phyloP scores from a whole-genome alignment of 1,284 basidiomycete species.

The Irpex sp. region DNA sequence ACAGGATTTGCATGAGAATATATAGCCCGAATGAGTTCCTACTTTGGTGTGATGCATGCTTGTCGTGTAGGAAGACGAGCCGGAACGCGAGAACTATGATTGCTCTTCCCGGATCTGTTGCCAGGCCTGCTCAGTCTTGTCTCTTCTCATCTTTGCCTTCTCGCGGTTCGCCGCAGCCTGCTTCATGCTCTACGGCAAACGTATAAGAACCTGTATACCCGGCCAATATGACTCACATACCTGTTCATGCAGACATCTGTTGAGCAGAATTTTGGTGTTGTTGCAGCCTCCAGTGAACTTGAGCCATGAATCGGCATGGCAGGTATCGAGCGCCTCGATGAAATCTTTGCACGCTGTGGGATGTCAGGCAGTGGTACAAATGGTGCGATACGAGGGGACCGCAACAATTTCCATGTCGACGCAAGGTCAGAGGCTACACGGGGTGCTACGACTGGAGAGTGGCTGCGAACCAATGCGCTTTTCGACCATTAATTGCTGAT shows the following conservation, averaged over 20 bases:
- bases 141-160: conserved; percentile 55
- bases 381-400: conserved; percentile 1
- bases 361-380: conserved; percentile 11
- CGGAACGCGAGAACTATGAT: conserved; percentile 10
- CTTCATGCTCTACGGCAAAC: conserved; percentile 51
- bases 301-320: conserved; percentile 58
- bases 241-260: conserved; percentile 74
- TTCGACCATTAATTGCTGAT: conserved; percentile 64
- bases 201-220: not conserved
- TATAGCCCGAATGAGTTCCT: not conserved
- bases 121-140: conserved; percentile 55
- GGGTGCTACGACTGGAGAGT: conserved; percentile 3
- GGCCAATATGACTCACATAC: conserved; percentile 36
- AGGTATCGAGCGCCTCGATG: conserved; percentile 67
- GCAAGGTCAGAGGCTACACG: conserved; percentile 10
- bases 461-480: conserved; percentile 53
- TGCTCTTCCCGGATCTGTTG: conserved; percentile 56
- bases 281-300: conserved; percentile 74
- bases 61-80: not conserved
- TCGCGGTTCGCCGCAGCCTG: conserved; percentile 71
- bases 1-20: not conserved
- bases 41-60: not conserved
- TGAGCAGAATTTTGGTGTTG: conserved; percentile 63
- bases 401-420: conserved; percentile 14
- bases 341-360: conserved; percentile 65